phyloP scores from a whole-genome alignment of 352 stramenopile species.

The Thraustochytrium sp. region DNA sequence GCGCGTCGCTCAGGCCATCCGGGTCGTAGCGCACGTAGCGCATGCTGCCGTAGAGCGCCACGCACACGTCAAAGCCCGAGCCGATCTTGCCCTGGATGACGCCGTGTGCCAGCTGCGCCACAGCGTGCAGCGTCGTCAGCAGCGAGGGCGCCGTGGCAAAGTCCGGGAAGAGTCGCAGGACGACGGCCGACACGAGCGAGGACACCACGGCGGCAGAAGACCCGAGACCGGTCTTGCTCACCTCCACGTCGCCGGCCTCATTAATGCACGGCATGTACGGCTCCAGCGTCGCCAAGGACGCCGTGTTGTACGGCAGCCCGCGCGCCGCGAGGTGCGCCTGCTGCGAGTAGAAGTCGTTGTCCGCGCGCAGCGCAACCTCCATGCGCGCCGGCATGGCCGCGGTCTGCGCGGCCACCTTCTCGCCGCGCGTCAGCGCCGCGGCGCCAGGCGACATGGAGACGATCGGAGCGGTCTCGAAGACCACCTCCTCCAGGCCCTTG shows the following conservation, averaged over 20 bases:
- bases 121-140: slow-evolving; percentile 77
- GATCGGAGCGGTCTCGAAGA: not conserved
- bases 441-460: not conserved
- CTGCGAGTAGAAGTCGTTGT: slow-evolving; percentile 97
- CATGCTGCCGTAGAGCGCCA: slow-evolving; percentile 86
- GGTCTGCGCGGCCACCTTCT: not conserved
- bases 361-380: slow-evolving; percentile 73
- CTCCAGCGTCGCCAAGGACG: slow-evolving; percentile 66
- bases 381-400: slow-evolving; percentile 48
- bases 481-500: not conserved
- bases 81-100: slow-evolving; percentile 95
- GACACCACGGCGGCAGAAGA: slow-evolving; percentile 89
- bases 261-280: slow-evolving; percentile 70
- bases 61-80: slow-evolving; percentile 91
- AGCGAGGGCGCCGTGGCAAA: not conserved
- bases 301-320: slow-evolving; percentile 58
- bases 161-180: slow-evolving; percentile 63
- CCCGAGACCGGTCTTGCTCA: slow-evolving; percentile 90
- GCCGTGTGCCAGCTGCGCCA: slow-evolving; percentile 88
- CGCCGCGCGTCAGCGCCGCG: not conserved
- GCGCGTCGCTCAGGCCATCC: slow-evolving; percentile 54
- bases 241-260: slow-evolving; percentile 57
- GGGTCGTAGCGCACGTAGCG: slow-evolving; percentile 80
- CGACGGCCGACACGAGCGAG: slow-evolving; percentile 79
- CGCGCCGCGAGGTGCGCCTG: slow-evolving; percentile 65